Evolutionary conservation across 306 rosid species (phyloP).

Genomic region (Echinosophora koreensis): DNA sequence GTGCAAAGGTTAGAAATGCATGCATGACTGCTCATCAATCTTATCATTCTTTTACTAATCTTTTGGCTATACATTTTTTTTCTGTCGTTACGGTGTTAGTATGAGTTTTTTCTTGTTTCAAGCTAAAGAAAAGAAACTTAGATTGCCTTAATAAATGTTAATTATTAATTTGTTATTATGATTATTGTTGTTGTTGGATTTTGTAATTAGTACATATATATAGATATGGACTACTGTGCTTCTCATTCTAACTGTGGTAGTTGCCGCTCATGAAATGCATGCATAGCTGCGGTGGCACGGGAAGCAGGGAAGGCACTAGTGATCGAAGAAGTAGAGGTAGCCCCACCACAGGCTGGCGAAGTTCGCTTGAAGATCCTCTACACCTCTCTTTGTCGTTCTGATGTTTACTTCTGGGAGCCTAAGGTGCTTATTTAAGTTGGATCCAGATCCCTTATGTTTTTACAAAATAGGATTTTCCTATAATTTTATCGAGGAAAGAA

Average conservation of each 20-base stretch:
- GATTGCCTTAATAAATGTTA: too few relatives aligned
- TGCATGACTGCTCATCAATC: too few relatives aligned
- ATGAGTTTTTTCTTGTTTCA: too few relatives aligned
- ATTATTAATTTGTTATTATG: too few relatives aligned
- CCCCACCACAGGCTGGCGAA: slow-evolving; percentile 16
- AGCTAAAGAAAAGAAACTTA: too few relatives aligned
- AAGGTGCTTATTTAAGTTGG: neutral
- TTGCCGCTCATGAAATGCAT: neutral
- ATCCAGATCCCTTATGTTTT: too few relatives aligned
- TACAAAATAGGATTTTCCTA: too few relatives aligned
- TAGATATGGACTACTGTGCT: neutral
- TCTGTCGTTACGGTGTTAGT: too few relatives aligned
- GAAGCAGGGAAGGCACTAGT: slow-evolving; percentile 38
- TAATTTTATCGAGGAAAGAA: too few relatives aligned
- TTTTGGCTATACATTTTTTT: too few relatives aligned
- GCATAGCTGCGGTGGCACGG: slow-evolving; percentile 37
- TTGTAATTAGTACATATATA: too few relatives aligned
- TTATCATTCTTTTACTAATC: neutral
- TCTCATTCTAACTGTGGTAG: neutral
- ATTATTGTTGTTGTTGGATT: too few relatives aligned
- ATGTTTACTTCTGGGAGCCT: slow-evolving; percentile 34
- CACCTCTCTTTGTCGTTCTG: slow-evolving; percentile 37
- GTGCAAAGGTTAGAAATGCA: neutral
- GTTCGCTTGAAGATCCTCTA: slow-evolving; percentile 37
- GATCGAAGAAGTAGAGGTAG: slow-evolving; percentile 36